A percentile compares a stretch with the other conserved stretches of the same genome.
Conservation (phyloP, 1,284 basidiomycete species). For the Dichomitus squalens region DNA sequence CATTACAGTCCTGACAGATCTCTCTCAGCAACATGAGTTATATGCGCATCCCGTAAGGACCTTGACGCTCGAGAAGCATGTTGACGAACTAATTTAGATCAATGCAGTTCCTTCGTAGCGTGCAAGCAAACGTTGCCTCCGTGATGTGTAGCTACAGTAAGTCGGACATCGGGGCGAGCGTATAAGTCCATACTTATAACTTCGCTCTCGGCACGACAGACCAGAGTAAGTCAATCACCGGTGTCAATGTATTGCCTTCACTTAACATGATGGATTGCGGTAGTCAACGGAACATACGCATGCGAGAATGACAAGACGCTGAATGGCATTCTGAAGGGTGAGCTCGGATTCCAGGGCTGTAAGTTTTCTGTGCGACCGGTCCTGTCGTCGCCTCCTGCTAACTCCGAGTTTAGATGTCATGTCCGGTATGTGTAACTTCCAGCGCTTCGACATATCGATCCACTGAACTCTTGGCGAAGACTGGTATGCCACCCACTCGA, state of each 20-base stretch:
- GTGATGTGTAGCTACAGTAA: constrained; percentile 76
- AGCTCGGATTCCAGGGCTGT: constrained; percentile 76
- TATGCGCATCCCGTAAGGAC: constrained; percentile 48
- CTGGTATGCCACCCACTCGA: constrained; percentile 44
- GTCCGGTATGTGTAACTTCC: constrained; percentile 24
- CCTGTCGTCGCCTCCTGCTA: background rate
- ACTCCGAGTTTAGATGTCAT: constrained; percentile 26
- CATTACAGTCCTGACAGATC: background rate
- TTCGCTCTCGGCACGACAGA: constrained; percentile 29
- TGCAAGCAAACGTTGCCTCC: constrained; percentile 66
- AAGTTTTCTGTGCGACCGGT: constrained; percentile 27
- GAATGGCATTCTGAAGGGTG: constrained; percentile 74
- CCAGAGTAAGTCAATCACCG: constrained; percentile 37
- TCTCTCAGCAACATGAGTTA: constrained; percentile 52
- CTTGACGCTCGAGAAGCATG: constrained; percentile 10
- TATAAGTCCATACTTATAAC: background rate
- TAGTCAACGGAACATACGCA: constrained; percentile 65
- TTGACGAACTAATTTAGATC: background rate
- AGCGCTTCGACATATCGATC: too few relatives aligned
- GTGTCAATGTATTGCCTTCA: background rate
- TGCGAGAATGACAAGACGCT: constrained; percentile 71
- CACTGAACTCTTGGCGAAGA: constrained; percentile 39
- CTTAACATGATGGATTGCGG: background rate
- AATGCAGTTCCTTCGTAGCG: constrained; percentile 57
- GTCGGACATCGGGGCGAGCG: background rate